phyloP scores from a whole-genome alignment of 2,329 filamentous ascomycete species.

The Exophiala oligosperma region DNA sequence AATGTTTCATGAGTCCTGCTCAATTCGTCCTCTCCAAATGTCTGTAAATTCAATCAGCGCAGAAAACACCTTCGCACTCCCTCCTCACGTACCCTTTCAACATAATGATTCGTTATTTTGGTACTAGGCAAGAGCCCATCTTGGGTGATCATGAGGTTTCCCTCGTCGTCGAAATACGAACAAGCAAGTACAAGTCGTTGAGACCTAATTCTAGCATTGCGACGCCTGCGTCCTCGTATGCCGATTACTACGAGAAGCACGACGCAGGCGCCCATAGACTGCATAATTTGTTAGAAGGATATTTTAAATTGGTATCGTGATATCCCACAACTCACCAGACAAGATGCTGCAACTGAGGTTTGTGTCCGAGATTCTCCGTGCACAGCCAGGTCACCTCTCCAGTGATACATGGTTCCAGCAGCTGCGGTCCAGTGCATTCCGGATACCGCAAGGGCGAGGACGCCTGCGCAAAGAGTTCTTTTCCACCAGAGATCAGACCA shows the following conservation, averaged over 20 bases:
- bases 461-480: conserved; percentile 62
- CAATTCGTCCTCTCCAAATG: conserved; percentile 71
- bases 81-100: conserved; percentile 56
- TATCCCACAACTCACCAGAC: conserved; percentile 54
- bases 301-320: not conserved
- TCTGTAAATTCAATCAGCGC: conserved; percentile 31
- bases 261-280: conserved; percentile 64
- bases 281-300: not conserved
- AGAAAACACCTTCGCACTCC: not conserved
- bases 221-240: conserved; percentile 54
- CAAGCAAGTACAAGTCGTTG: conserved; percentile 58
- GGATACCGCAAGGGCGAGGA: conserved; percentile 73
- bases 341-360: conserved; percentile 72
- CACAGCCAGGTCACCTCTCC: conserved; percentile 47
- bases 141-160: conserved; percentile 47
- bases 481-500: conserved; percentile 84
- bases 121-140: conserved; percentile 48
- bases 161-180: conserved; percentile 45
- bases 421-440: conserved; percentile 87
- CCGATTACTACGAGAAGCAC: conserved; percentile 59
- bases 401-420: conserved; percentile 66
- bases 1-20: conserved; percentile 75
- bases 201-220: conserved; percentile 58
- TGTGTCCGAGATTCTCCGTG: conserved; percentile 49
- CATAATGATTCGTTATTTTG: conserved; percentile 76